Evolutionary conservation across 495 filamentous ascomycete species (phyloP), one percentile per base, ranked within the genome.

Genomic region (Penicillium psychrofluorescens): DNA sequence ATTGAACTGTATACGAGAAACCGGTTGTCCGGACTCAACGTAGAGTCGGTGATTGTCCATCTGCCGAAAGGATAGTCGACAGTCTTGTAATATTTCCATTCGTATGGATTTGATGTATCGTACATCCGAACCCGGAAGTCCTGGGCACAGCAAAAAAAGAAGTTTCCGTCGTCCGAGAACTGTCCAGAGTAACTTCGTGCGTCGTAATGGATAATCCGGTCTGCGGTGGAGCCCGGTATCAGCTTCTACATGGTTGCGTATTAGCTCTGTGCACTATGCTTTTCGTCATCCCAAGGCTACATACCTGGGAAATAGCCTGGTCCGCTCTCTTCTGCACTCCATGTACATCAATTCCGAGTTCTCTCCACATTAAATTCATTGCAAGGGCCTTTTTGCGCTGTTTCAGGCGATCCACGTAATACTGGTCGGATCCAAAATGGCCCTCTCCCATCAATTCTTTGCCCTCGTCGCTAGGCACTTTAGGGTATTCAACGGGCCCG

Each of bases 11-110:
- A 95, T 11, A 88, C 94, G 8, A 98, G 71, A 61, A 86, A 89
- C 43, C 78, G 81, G 56, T 96, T 96, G 66, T 98, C 90, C 1
- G 91, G 92, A 47, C 87, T 94, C 16, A 98, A 65, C 6, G 82
- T 83, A 27, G 92, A 91, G 68, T 98, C 92, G 9, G 91, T 98
- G 51, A 98, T 84, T 2, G 91, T 97, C 92, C 92, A 98, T 48
- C 84, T 80, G 3, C 89, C 92, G 43, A 79, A 84, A 4, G 87
- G 85, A 66, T 95, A 95, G 13, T 76, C 65, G 8, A 91, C 88
- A 0, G 86, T 90, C 64, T 96, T 97, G 67, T 96, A 96, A 60
- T 95, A 90, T 54, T 83, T 84, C 92, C 92, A 98, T 41, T 86
- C 78, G 59, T 90, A 94, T 0, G 92, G 92, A 46, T 96, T 95